A percentile compares a stretch with the other conserved stretches of the same genome.
Evolutionary conservation across 139 green algal species (phyloP).

Genomic region (Pleodorina starrii): DNA sequence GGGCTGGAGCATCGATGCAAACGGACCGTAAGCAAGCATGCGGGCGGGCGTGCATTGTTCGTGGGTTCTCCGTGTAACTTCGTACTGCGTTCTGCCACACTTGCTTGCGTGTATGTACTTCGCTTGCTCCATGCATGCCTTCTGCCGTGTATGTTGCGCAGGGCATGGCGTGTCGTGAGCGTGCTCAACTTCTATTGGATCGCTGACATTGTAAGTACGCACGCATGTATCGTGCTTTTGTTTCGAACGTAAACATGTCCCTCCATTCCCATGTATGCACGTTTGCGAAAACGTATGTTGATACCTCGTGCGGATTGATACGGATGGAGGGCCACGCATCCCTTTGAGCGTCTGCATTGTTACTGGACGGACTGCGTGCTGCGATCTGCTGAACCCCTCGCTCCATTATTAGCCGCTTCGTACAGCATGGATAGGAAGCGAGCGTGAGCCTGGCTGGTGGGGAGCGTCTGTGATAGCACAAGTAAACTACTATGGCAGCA

Average conservation of each 20-base stretch:
- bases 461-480: neutral
- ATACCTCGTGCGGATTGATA: neutral
- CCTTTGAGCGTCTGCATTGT: neutral
- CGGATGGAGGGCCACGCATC: neutral
- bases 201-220: neutral
- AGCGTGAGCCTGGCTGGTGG: too few species aligned
- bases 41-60: too few species aligned
- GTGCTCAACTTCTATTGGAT: neutral
- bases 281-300: neutral
- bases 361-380: too few species aligned
- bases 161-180: neutral
- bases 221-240: neutral
- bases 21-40: neutral
- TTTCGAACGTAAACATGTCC: neutral
- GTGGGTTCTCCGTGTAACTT: too few species aligned
- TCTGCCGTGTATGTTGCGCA: too few species aligned
- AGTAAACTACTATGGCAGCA: neutral
- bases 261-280: too few species aligned
- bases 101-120: too few species aligned
- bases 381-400: too few species aligned
- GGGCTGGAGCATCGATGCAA: constrained; percentile 26
- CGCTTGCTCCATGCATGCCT: too few species aligned
- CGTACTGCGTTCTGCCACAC: too few species aligned
- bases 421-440: too few species aligned
- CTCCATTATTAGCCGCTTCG: too few species aligned